A percentile compares a stretch with the other conserved stretches of the same genome.
Evolutionary conservation across 2,329 filamentous ascomycete genomes (phyloP).

Genomic region (Elsinoe perseae): DNA sequence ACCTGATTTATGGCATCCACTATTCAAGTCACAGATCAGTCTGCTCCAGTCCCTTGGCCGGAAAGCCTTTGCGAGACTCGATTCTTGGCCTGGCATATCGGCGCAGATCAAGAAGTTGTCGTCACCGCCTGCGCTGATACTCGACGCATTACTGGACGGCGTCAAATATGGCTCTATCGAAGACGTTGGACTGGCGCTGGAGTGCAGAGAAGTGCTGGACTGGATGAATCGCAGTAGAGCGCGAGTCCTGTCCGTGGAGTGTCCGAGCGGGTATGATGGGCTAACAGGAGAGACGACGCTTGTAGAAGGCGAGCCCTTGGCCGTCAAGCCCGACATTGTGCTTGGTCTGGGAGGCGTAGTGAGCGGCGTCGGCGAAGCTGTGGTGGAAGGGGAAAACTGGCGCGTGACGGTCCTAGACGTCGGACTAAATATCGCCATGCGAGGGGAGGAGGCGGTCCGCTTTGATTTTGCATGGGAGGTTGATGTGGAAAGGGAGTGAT

Average conservation of each 20-base stretch:
- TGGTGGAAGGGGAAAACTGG: slow-evolving; percentile 62
- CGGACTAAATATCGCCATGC: slow-evolving; percentile 38
- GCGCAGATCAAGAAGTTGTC: slow-evolving; percentile 47
- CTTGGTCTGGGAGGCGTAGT: slow-evolving; percentile 83
- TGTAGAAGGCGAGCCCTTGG: slow-evolving; percentile 67
- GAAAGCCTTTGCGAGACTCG: slow-evolving; percentile 54
- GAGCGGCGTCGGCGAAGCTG: slow-evolving; percentile 69
- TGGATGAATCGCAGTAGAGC: slow-evolving; percentile 88
- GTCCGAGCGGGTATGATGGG: slow-evolving; percentile 81
- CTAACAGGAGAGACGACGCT: slow-evolving; percentile 59
- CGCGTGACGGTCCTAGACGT: slow-evolving; percentile 79
- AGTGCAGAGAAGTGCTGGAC: slow-evolving; percentile 80
- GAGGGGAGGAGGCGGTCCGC: slow-evolving; percentile 3
- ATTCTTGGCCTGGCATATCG: slow-evolving; percentile 52
- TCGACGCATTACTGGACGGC: slow-evolving; percentile 83
- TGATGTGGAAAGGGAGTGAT: slow-evolving; percentile 11
- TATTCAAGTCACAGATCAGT: slow-evolving; percentile 70
- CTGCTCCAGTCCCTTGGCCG: slow-evolving; percentile 56
- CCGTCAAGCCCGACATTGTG: slow-evolving; percentile 73
- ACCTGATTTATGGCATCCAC: slow-evolving; percentile 71
- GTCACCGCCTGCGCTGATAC: slow-evolving; percentile 66
- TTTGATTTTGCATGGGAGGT: not conserved
- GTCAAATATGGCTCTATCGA: slow-evolving; percentile 83
- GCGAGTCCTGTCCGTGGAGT: slow-evolving; percentile 77
- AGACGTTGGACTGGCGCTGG: slow-evolving; percentile 65